Base-by-base conservation (phyloP, 2,329 filamentous ascomycete genomes). In the Phyllosticta paracitricarpa region DNA sequence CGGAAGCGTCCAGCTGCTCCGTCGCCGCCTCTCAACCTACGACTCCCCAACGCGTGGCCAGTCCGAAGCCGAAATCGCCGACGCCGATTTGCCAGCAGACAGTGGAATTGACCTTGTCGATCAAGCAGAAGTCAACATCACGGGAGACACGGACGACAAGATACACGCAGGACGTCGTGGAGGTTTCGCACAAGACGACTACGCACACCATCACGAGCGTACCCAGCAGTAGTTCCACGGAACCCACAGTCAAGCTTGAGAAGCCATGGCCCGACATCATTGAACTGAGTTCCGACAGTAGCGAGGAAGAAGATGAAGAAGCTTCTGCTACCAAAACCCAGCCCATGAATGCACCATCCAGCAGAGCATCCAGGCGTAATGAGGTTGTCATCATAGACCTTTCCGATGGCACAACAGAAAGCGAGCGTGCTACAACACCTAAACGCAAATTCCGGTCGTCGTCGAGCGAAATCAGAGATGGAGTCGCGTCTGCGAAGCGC, bases 1-100 rank as follows among this genome's bases (percentile, higher is more conserved):
- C 62, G 19, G 19, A 22, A 22, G 19, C 19, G 19, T 86, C 82
- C 48, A 88, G 74, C 9, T 76, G 4, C 26, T 2, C 4, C 26
- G 1, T 2, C 26, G 26, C 26, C 7, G 4, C 26, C 26, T 28
- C 7, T 28, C 12, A 48, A 17, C 14, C 35, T 17, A 5, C 14
- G 1, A 48, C 35, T 17, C 5, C 2, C 35, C 84, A 68, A 22
- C 70, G 70, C 0, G 78, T 77, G 2, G 78, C 78, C 48, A 74
- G 69, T 25, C 78, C 77, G 12, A n/a, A 2, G 4, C 35, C 12
- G 12, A 48, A 3, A 17, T n/a, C 26, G 14, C 17, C 12, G 3
- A n/a, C 17, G 35, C 5, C 35, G 3, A n/a, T 48, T n/a, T 6
- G 14, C 6, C 12, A 19, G 40, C 17, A n/a, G 17, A 48, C 40